Percentiles rank a stretch among this genome's conserved stretches.
These are phyloP conservation scores for Kuraishia hungarica DNA, from an alignment of 805 yeast species.

Conservation along the genomic window DNA sequence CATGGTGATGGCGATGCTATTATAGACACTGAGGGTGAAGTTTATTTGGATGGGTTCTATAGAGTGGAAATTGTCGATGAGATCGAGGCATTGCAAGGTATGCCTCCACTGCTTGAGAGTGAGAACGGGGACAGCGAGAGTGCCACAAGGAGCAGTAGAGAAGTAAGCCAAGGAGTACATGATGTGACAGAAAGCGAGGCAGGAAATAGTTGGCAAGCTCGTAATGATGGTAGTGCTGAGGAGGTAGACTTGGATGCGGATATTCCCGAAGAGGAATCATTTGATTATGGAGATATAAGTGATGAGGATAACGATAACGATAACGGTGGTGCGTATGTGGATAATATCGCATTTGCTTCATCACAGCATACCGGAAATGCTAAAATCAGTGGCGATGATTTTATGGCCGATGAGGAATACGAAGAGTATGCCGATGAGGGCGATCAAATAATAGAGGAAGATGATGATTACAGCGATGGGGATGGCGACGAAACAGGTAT, in stretches of 20 bases:
- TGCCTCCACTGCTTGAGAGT: background rate
- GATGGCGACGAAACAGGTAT: slow-evolving; percentile 4
- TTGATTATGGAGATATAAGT: slow-evolving; percentile 3
- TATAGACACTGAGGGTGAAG: slow-evolving; percentile 7
- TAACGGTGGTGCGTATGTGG: slow-evolving; percentile 1
- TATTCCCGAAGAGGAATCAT: slow-evolving; percentile 18
- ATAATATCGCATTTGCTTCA: slow-evolving; percentile 1
- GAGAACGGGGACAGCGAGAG: background rate
- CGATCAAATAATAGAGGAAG: background rate
- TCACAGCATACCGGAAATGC: slow-evolving; percentile 14
- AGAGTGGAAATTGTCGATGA: background rate
- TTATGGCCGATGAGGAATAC: slow-evolving; percentile 39
- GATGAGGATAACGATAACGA: slow-evolving; percentile 8
- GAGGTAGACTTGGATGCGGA: slow-evolving; percentile 37
- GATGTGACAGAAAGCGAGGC: background rate
- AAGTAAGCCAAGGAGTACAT: background rate
- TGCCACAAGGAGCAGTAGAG: background rate
- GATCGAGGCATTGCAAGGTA: background rate
- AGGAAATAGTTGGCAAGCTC: background rate
- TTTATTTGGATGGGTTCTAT: background rate
- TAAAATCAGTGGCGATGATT: slow-evolving; percentile 21
- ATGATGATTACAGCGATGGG: background rate
- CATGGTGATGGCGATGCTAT: slow-evolving; percentile 4
- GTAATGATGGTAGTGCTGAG: too few relatives aligned
- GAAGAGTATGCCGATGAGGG: slow-evolving; percentile 29